Evolutionary conservation across 306 rosid species (phyloP).

Genomic region (Quercus robur): DNA sequence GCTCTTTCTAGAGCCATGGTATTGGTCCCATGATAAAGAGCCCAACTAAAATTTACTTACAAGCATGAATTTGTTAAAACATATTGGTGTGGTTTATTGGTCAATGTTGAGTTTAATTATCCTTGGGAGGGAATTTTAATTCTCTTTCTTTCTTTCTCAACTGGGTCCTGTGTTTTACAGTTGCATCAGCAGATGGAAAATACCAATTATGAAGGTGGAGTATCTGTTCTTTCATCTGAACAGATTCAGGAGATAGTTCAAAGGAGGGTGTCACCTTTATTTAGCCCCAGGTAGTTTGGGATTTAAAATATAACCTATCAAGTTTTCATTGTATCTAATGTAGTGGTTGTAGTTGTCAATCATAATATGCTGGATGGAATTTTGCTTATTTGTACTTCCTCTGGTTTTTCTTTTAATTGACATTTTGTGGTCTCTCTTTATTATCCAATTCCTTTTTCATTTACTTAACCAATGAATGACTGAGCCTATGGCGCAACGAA

Average conservation of each 20-base stretch:
- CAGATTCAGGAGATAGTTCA: constrained; percentile 63
- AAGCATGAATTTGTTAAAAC: neutral
- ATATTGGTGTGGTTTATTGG: no score
- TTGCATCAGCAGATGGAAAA: constrained; percentile 63
- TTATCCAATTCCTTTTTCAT: neutral
- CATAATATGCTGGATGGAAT: neutral
- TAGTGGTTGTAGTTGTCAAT: neutral
- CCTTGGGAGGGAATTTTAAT: neutral
- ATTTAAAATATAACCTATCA: neutral
- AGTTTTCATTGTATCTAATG: neutral
- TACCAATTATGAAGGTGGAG: constrained; percentile 46
- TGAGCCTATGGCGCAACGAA: neutral
- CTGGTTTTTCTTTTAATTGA: neutral
- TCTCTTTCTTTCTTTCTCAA: neutral
- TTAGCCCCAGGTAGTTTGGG: constrained; percentile 39
- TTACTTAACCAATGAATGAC: neutral
- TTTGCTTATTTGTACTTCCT: neutral
- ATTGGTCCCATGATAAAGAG: neutral
- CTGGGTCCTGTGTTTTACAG: constrained; percentile 31
- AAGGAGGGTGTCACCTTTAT: constrained; percentile 55
- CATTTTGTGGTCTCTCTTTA: no score
- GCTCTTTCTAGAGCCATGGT: neutral
- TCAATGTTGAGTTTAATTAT: neutral
- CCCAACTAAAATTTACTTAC: neutral
- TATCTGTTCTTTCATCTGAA: constrained; percentile 52